Evolutionary conservation across 371 early-diverging fungal species (phyloP).

Genomic region (Mortierella sp.): DNA sequence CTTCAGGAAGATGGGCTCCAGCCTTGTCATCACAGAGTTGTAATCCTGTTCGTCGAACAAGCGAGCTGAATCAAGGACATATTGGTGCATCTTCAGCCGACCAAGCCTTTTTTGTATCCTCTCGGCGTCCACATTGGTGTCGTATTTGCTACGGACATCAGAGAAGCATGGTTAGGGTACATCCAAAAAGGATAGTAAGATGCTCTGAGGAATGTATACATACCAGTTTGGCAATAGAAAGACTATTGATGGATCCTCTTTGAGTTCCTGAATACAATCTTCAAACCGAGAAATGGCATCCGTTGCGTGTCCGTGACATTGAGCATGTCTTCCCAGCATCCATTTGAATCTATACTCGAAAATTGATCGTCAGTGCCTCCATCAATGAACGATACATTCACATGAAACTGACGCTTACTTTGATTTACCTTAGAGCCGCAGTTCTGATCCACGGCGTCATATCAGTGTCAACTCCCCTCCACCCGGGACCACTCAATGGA

Average conservation of each 20-base stretch:
- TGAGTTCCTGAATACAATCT: slow-evolving; percentile 42
- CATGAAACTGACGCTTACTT: too few species aligned
- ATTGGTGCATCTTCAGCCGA: slow-evolving; percentile 50
- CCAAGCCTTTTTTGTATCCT: slow-evolving; percentile 53
- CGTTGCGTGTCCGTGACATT: slow-evolving; percentile 59
- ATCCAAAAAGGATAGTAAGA: too few species aligned
- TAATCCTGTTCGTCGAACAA: slow-evolving; percentile 58
- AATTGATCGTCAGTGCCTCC: too few species aligned
- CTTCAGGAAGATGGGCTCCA: slow-evolving; percentile 53
- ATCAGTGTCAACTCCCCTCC: neutral
- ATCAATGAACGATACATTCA: too few species aligned
- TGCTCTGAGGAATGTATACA: neutral
- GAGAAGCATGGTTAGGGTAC: too few species aligned
- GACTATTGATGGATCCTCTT: neutral
- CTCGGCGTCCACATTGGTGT: slow-evolving; percentile 41
- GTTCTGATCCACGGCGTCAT: slow-evolving; percentile 12
- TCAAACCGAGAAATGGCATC: slow-evolving; percentile 58
- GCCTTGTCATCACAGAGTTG: slow-evolving; percentile 56
- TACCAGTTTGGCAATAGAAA: slow-evolving; percentile 57
- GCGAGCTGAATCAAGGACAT: slow-evolving; percentile 57
- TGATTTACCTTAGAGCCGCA: slow-evolving; percentile 15
- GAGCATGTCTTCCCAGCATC: slow-evolving; percentile 59
- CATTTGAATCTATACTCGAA: slow-evolving; percentile 20
- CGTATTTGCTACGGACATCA: slow-evolving; percentile 65
- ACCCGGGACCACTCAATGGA: neutral